Conservation (phyloP, 1,284 basidiomycete species). For the Phaffia rhodozyma region DNA sequence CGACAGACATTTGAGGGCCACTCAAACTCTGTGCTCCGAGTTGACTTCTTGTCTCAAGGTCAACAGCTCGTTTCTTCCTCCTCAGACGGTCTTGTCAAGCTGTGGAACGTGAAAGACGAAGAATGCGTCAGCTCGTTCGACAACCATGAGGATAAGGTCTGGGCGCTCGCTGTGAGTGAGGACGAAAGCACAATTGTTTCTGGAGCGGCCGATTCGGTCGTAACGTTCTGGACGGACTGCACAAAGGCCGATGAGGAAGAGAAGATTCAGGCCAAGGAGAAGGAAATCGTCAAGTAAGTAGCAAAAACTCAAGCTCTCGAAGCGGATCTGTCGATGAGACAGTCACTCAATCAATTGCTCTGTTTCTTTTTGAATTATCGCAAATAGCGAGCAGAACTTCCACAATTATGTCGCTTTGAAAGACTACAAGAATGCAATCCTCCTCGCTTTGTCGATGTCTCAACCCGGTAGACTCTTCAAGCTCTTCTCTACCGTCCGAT, state of each 20-base stretch:
- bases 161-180: slow-evolving; percentile 70
- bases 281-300: slow-evolving; percentile 63
- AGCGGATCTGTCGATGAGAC: slow-evolving; percentile 2
- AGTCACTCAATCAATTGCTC: neutral
- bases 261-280: slow-evolving; percentile 55
- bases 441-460: slow-evolving; percentile 78
- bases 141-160: slow-evolving; percentile 95
- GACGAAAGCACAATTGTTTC: slow-evolving; percentile 75
- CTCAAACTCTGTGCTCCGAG: slow-evolving; percentile 87
- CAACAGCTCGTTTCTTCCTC: slow-evolving; percentile 78
- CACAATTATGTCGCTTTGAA: slow-evolving; percentile 73
- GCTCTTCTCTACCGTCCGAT: slow-evolving; percentile 57
- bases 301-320: slow-evolving; percentile 3
- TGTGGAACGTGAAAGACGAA: slow-evolving; percentile 88
- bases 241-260: slow-evolving; percentile 66
- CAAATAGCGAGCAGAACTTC: slow-evolving; percentile 80
- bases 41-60: slow-evolving; percentile 75
- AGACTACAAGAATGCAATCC: slow-evolving; percentile 84
- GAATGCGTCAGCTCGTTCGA: slow-evolving; percentile 80
- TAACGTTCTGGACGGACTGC: slow-evolving; percentile 89
- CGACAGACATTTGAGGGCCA: slow-evolving; percentile 83
- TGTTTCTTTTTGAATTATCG: neutral
- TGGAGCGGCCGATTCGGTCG: slow-evolving; percentile 83
- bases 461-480: slow-evolving; percentile 79
- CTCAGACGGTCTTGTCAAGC: slow-evolving; percentile 86